A percentile compares a stretch with the other conserved stretches of the same genome.
Conservation (phyloP, 371 early-diverging fungal species). For the Rhizopus stolonifer region DNA sequence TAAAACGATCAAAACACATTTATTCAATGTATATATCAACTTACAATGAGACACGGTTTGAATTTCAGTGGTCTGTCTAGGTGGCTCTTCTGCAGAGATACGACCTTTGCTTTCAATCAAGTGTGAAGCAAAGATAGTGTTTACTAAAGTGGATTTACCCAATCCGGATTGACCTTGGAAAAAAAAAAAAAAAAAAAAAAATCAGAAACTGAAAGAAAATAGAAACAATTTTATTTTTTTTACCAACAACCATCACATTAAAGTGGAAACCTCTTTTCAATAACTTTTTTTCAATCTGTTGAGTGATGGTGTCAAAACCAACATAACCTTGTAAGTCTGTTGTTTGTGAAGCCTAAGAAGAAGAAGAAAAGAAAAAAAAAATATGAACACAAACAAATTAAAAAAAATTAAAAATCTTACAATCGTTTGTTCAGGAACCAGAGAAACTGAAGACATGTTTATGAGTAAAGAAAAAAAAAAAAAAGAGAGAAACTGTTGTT, state of each 20-base stretch:
- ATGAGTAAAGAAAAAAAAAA: neutral
- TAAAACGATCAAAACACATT: slow-evolving; percentile 16
- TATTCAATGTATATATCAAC: slow-evolving; percentile 8
- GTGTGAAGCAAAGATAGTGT: slow-evolving; percentile 89
- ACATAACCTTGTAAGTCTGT: slow-evolving; percentile 72
- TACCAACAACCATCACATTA: slow-evolving; percentile 94
- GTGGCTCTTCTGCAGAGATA: slow-evolving; percentile 68
- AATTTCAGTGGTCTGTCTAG: slow-evolving; percentile 84
- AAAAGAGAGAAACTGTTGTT: neutral
- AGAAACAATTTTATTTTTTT: too few species aligned
- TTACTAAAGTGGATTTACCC: slow-evolving; percentile 98
- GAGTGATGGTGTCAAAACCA: slow-evolving; percentile 93
- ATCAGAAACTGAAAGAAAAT: neutral
- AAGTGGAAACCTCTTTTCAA: slow-evolving; percentile 93
- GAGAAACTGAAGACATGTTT: neutral
- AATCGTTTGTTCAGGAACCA: neutral
- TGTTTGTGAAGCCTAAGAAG: slow-evolving; percentile 51
- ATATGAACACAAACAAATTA: too few species aligned
- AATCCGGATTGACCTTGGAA: slow-evolving; percentile 90
- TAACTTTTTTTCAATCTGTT: slow-evolving; percentile 91
- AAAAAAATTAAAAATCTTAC: too few species aligned
- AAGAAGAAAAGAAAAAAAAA: too few species aligned
- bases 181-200: slow-evolving; percentile 2
- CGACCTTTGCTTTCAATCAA: slow-evolving; percentile 85
- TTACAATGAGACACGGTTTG: slow-evolving; percentile 80